Evolutionary conservation across 805 yeast species (phyloP).

Genomic region (Saccharomyces paradoxus): DNA sequence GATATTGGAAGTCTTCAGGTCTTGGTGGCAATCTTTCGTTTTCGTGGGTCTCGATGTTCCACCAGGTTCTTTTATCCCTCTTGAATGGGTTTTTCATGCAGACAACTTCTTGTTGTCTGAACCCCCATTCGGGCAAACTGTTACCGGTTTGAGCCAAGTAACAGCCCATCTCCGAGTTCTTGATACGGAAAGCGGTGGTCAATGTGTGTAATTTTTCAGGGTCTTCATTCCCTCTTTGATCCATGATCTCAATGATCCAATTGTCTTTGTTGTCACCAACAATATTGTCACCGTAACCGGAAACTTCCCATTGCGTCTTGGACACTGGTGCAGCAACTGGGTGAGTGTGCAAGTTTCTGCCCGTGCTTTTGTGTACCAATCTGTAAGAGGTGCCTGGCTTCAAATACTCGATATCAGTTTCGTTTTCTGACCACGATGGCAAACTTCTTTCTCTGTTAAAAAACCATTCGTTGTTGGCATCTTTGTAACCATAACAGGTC

Average conservation of each 20-base stretch:
- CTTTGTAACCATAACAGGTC: conserved; percentile 87
- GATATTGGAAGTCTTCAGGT: conserved; percentile 36
- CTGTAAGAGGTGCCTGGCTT: conserved; percentile 62
- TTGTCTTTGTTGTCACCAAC: conserved; percentile 78
- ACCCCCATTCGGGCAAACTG: conserved; percentile 75
- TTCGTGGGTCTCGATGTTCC: conserved; percentile 70
- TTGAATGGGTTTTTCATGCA: conserved; percentile 54
- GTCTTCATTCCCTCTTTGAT: conserved; percentile 50
- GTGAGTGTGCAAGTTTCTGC: conserved; percentile 78
- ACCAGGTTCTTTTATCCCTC: conserved; percentile 83
- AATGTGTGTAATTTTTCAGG: conserved; percentile 56
- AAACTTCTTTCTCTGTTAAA: conserved; percentile 51
- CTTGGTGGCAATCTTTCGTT: conserved; percentile 56
- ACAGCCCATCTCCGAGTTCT: conserved; percentile 57
- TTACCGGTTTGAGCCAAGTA: conserved; percentile 69
- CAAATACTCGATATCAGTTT: conserved; percentile 33
- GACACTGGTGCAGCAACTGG: conserved; percentile 66
- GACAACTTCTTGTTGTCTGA: conserved; percentile 71
- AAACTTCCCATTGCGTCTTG: conserved; percentile 64
- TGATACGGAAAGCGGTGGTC: conserved; percentile 63
- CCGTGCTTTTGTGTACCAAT: conserved; percentile 60
- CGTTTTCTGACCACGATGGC: conserved; percentile 23
- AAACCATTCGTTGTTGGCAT: conserved; percentile 75
- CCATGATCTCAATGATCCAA: conserved; percentile 81
- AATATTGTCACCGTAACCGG: conserved; percentile 71